A percentile compares a stretch with the other conserved stretches of the same genome.
phyloP scores from a whole-genome alignment of 345 rosid species.

The Boechera divaricarpa region DNA sequence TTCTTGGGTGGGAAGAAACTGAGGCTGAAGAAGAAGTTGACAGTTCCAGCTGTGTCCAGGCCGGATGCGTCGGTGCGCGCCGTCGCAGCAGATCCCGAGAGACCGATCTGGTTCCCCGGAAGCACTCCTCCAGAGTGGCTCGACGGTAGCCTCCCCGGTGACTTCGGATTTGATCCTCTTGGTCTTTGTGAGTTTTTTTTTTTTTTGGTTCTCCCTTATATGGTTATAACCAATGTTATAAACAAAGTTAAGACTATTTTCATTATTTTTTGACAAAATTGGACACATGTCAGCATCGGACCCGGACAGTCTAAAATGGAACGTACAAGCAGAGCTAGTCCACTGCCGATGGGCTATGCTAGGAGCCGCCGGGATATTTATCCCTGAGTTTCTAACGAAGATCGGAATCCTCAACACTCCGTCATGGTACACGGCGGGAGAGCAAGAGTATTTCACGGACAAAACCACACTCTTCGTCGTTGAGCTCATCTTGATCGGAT shows the following conservation, averaged over 20 bases:
- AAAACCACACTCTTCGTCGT: constrained; percentile 82
- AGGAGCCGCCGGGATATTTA: constrained; percentile 97
- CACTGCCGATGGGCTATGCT: constrained; percentile 99
- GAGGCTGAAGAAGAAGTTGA: constrained; percentile 52
- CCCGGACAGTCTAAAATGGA: constrained; percentile 92
- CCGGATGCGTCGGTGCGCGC: constrained; percentile 64
- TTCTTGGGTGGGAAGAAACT: constrained; percentile 81
- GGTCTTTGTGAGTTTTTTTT: constrained; percentile 70
- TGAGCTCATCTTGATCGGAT: constrained; percentile 85
- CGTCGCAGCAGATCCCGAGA: constrained; percentile 76
- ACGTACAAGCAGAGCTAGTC: constrained; percentile 83
- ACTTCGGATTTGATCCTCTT: constrained; percentile 95
- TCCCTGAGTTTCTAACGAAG: constrained; percentile 92
- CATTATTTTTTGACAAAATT: neutral
- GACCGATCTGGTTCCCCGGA: constrained; percentile 99
- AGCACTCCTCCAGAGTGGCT: constrained; percentile 98
- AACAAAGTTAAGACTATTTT: neutral
- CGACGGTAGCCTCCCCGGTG: constrained; percentile 98
- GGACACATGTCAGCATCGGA: constrained; percentile 68
- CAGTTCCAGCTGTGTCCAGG: constrained; percentile 46
- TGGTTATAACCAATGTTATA: neutral
- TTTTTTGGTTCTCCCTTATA: neutral
- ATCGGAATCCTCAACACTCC: constrained; percentile 90
- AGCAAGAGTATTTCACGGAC: constrained; percentile 85
- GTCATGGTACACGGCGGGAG: constrained; percentile 93